phyloP scores from a whole-genome alignment of 345 rosid species.

The Balakata baccata region DNA sequence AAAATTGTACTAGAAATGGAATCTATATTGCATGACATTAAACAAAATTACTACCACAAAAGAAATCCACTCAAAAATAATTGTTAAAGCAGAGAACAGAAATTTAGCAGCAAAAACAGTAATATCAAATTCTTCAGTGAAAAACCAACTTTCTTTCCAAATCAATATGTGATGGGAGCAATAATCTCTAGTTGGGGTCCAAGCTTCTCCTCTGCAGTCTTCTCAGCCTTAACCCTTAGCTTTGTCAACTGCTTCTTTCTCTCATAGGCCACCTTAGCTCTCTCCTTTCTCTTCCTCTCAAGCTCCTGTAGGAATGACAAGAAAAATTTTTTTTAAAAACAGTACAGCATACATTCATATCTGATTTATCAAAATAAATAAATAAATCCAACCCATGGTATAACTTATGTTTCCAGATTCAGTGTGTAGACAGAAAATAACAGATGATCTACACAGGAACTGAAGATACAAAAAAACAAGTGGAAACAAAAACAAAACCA shows the following conservation, averaged over 20 bases:
- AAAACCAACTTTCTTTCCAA: not conserved
- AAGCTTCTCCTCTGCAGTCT: constrained; percentile 73
- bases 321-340: no score
- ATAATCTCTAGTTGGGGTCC: constrained; percentile 67
- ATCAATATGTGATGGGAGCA: constrained; percentile 54
- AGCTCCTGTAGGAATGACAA: constrained; percentile 49
- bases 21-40: not conserved
- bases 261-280: constrained; percentile 59
- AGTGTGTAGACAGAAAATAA: not conserved
- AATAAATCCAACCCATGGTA: not conserved
- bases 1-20: not conserved
- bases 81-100: not conserved
- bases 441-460: not conserved
- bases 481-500: not conserved
- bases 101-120: constrained; percentile 1
- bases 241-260: constrained; percentile 78
- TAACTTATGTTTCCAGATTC: not conserved
- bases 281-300: constrained; percentile 88
- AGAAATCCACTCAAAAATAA: constrained; percentile 3
- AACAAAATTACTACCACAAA: constrained; percentile 5
- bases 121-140: constrained; percentile 5
- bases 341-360: not conserved
- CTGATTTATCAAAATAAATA: not conserved
- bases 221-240: constrained; percentile 76
- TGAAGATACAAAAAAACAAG: not conserved